These are phyloP conservation scores for Starmerella floricola DNA, from an alignment of 805 yeast genomes.

Conservation along the genomic window DNA sequence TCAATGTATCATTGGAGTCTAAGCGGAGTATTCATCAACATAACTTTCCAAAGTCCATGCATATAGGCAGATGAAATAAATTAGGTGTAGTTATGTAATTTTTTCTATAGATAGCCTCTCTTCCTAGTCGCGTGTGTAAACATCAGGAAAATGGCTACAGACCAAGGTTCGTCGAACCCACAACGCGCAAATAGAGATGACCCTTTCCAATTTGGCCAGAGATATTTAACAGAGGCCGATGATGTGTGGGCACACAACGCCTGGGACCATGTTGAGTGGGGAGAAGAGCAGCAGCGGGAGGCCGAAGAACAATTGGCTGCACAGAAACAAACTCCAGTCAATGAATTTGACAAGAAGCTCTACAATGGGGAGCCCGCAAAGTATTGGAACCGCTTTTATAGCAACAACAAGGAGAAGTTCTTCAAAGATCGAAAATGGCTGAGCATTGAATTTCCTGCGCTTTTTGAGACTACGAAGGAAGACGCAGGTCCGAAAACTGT, in stretches of 20 bases:
- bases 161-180: background rate
- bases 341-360: slow-evolving; percentile 63
- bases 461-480: slow-evolving; percentile 65
- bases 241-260: slow-evolving; percentile 85
- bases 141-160: background rate
- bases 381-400: slow-evolving; percentile 90
- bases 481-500: slow-evolving; percentile 62
- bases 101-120: no score
- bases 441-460: slow-evolving; percentile 79
- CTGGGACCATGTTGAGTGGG: slow-evolving; percentile 97
- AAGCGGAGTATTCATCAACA: no score
- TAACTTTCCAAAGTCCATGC: no score
- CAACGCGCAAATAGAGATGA: slow-evolving; percentile 39
- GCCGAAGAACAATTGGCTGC: slow-evolving; percentile 63
- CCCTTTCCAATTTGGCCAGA: slow-evolving; percentile 87
- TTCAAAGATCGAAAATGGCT: slow-evolving; percentile 96
- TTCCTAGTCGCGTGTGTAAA: no score
- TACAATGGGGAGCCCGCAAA: slow-evolving; percentile 81
- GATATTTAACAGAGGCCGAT: slow-evolving; percentile 58
- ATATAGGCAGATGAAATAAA: no score
- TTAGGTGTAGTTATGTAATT: no score
- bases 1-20: no score
- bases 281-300: slow-evolving; percentile 66
- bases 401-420: slow-evolving; percentile 81
- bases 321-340: slow-evolving; percentile 76